Conservation (phyloP, 1,284 basidiomycete species). For the Thelephora terrestris region DNA sequence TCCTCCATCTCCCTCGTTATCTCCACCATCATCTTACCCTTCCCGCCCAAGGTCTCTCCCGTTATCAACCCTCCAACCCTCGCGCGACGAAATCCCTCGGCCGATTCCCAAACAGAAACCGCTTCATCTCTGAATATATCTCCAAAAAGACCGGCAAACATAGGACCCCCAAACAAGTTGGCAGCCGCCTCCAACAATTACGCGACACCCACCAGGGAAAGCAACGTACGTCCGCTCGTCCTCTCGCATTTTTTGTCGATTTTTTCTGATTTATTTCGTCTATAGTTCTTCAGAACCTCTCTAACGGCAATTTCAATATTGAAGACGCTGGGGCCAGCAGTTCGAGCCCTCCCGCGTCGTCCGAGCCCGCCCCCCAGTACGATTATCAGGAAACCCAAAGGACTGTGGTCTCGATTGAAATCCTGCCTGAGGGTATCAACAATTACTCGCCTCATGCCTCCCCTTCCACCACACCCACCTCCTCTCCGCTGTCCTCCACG, state of each 20-base stretch:
- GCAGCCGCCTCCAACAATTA: slow-evolving; percentile 62
- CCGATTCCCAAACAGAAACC: slow-evolving; percentile 63
- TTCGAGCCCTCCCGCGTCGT: slow-evolving; percentile 16
- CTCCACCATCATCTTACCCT: slow-evolving; percentile 4
- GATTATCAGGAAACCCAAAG: not conserved
- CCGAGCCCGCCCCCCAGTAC: not conserved
- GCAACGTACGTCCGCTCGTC: slow-evolving; percentile 36
- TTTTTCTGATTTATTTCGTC: not conserved
- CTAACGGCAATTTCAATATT: slow-evolving; percentile 20
- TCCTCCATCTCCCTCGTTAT: slow-evolving; percentile 4
- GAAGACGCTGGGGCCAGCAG: not conserved
- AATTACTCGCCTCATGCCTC: slow-evolving; percentile 10
- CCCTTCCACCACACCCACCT: slow-evolving; percentile 8
- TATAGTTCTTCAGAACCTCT: slow-evolving; percentile 24
- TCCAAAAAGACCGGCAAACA: slow-evolving; percentile 49
- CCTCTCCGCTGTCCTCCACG: slow-evolving; percentile 8
- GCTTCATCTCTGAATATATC: slow-evolving; percentile 65
- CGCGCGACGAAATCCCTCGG: slow-evolving; percentile 59
- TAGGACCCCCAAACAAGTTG: slow-evolving; percentile 63
- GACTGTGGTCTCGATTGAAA: slow-evolving; percentile 3
- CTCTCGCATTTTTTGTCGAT: not conserved
- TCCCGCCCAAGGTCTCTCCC: slow-evolving; percentile 39
- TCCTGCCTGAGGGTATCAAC: not conserved
- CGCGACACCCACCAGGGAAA: slow-evolving; percentile 58
- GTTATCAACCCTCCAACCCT: slow-evolving; percentile 58